phyloP scores from a whole-genome alignment of 1,139 yeast genomes.

The Lodderomyces orthopsilosis region DNA sequence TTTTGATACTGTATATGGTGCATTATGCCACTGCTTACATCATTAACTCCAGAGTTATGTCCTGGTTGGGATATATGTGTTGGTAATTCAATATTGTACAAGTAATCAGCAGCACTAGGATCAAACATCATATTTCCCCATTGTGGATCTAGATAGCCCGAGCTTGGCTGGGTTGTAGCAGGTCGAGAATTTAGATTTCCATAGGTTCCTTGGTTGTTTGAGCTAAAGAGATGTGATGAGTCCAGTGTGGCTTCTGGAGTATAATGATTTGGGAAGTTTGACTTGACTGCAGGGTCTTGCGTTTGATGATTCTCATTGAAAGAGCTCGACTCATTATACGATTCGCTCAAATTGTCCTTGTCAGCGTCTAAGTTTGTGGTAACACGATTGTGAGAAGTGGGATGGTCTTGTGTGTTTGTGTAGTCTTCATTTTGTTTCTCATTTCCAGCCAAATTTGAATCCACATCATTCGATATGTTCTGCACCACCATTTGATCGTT shows the following conservation, averaged over 20 bases:
- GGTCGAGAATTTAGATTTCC: background rate
- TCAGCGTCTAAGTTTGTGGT: background rate
- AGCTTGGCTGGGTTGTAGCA: constrained; percentile 15
- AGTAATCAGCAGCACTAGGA: constrained; percentile 31
- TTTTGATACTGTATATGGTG: constrained; percentile 37
- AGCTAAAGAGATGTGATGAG: background rate
- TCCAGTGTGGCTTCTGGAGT: background rate
- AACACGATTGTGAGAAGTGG: background rate
- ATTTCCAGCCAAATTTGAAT: background rate
- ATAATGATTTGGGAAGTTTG: background rate
- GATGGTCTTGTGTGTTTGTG: background rate
- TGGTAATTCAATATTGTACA: constrained; percentile 28
- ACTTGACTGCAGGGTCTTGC: background rate
- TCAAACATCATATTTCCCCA: constrained; percentile 25
- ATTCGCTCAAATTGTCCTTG: background rate
- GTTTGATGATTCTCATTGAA: background rate
- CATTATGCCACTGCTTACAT: constrained; percentile 20
- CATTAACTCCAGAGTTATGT: background rate
- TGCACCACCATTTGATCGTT: background rate
- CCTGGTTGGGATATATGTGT: constrained; percentile 4
- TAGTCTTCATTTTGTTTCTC: background rate
- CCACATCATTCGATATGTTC: background rate
- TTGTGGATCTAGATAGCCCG: constrained; percentile 16
- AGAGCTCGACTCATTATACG: background rate
- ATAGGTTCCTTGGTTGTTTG: background rate